Conservation (phyloP, 2,329 filamentous ascomycete species). For the Epichloe scottii region DNA sequence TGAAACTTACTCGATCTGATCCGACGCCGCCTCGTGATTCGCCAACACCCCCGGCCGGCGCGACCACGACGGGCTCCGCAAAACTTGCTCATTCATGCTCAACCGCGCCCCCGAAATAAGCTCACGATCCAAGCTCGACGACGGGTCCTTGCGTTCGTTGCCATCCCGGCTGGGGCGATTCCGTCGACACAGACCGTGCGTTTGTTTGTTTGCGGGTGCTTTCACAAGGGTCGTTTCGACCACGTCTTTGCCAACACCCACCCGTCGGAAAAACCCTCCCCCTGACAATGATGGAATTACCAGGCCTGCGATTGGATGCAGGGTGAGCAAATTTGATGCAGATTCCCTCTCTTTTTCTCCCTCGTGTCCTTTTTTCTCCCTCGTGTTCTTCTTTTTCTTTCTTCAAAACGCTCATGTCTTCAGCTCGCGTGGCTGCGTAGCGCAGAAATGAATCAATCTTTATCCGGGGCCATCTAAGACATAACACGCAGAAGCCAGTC, state of each 20-base stretch:
- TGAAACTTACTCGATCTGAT: not conserved
- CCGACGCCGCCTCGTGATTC: not conserved
- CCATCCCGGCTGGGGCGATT: no score
- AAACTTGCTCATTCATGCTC: conserved; percentile 28
- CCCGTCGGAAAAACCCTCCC: no score
- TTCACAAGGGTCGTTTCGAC: no score
- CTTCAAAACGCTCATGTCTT: not conserved
- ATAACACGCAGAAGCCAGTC: not conserved
- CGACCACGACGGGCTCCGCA: conserved; percentile 7
- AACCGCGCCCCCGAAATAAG: conserved; percentile 1
- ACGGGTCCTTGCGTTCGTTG: not conserved
- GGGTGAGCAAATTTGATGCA: conserved; percentile 1
- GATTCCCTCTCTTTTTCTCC: not conserved
- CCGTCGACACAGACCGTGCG: no score
- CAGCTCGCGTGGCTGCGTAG: not conserved
- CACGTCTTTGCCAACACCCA: no score
- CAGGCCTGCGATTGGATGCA: not conserved
- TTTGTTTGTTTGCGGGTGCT: no score
- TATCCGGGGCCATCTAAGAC: not conserved
- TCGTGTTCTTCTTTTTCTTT: not conserved
- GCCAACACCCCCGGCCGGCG: not conserved
- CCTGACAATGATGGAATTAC: not conserved
- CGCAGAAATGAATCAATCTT: not conserved
- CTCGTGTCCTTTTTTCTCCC: not conserved
- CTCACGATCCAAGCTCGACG: not conserved